A percentile compares a stretch with the other conserved stretches of the same genome.
phyloP scores from a whole-genome alignment of 495 filamentous ascomycete species.

The Tuber umbilicatum region DNA sequence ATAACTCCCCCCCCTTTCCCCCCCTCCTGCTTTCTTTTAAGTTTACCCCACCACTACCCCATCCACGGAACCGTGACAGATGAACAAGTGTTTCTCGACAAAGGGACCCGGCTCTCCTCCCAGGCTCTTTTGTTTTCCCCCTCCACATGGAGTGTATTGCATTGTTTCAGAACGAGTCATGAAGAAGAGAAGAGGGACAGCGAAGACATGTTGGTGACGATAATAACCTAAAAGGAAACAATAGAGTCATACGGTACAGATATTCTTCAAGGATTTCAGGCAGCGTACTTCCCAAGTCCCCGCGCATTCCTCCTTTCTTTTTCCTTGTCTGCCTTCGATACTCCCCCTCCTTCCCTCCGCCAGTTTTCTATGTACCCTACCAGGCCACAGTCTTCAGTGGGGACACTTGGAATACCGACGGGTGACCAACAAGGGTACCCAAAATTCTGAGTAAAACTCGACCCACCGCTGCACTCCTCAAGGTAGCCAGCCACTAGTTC shows the following conservation, averaged over 20 bases:
- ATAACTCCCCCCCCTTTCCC: background rate
- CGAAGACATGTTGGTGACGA: background rate
- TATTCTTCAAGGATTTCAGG: background rate
- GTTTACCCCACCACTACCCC: background rate
- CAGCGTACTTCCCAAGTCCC: background rate
- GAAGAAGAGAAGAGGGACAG: background rate
- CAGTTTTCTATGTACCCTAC: background rate
- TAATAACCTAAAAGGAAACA: background rate
- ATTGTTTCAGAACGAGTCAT: background rate
- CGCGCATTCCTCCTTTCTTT: background rate
- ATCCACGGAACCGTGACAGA: background rate
- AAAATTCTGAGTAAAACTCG: too few species aligned
- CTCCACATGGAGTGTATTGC: background rate
- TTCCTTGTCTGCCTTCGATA: constrained; percentile 3
- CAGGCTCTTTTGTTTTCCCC: background rate
- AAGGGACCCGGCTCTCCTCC: background rate
- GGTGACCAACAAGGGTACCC: too few species aligned
- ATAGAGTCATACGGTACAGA: background rate
- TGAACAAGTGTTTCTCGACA: background rate
- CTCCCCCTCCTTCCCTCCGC: background rate
- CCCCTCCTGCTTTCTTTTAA: background rate
- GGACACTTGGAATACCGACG: too few species aligned
- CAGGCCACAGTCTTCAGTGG: background rate
- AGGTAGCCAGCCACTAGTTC: too few species aligned
- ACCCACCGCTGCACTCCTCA: too few species aligned